A percentile compares a stretch with the other conserved stretches of the same genome.
Conservation (phyloP, 225 moss, liverwort and hornwort species). For the Polytrichum commune region DNA sequence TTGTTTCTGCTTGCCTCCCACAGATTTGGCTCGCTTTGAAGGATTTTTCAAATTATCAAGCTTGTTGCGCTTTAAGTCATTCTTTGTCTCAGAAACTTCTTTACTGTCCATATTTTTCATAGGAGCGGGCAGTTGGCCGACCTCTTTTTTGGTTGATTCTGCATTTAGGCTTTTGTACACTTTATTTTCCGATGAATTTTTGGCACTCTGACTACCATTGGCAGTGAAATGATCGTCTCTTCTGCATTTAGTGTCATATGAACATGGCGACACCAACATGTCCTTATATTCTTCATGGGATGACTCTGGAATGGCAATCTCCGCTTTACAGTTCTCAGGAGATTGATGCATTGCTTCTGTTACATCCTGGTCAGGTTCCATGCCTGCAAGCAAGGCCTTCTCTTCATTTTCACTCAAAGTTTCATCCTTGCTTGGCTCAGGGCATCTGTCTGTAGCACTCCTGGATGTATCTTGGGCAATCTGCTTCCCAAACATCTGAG, state of each 20-base stretch:
- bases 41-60: constrained; percentile 18
- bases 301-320: neutral
- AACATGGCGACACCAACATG: constrained; percentile 4
- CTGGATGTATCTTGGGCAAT: constrained; percentile 21
- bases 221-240: neutral
- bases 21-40: constrained; percentile 16
- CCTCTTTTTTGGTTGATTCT: too few relatives aligned
- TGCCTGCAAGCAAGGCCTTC: constrained; percentile 73
- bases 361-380: constrained; percentile 83
- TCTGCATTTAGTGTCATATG: constrained; percentile 13
- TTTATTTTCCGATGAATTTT: neutral
- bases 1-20: constrained; percentile 58
- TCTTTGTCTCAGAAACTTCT: constrained; percentile 14
- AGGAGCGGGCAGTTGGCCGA: constrained; percentile 24
- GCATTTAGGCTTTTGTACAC: too few relatives aligned
- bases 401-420: constrained; percentile 53
- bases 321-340: constrained; percentile 4
- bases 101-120: constrained; percentile 27
- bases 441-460: constrained; percentile 10
- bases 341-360: constrained; percentile 26
- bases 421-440: constrained; percentile 32
- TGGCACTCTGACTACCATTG: neutral
- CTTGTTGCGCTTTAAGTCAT: constrained; percentile 34
- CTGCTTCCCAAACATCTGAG: constrained; percentile 76
- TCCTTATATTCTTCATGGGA: constrained; percentile 6